These are phyloP conservation scores for Aspergillus cejpii DNA, from an alignment of 2,329 filamentous ascomycete genomes.

Conservation along the genomic window DNA sequence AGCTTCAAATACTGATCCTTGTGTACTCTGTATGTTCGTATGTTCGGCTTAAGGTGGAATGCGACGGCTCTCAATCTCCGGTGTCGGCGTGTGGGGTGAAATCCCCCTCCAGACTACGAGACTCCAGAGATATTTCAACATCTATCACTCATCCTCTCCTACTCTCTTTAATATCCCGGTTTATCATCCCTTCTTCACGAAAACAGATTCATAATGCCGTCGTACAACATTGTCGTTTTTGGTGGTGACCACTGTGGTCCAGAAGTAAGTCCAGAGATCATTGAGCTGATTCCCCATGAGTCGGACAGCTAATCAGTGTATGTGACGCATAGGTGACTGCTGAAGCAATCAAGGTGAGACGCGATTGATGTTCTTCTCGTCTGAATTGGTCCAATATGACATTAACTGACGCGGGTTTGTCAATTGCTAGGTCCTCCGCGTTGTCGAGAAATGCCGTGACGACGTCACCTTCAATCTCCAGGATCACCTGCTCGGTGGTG, in stretches of 20 bases:
- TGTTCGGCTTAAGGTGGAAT: neutral
- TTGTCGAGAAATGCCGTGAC: constrained; percentile 65
- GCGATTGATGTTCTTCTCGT: neutral
- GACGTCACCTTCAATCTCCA: constrained; percentile 81
- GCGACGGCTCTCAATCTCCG: constrained; percentile 14
- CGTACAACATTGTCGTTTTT: constrained; percentile 73
- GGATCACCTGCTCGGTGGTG: constrained; percentile 83
- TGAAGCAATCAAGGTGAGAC: constrained; percentile 72
- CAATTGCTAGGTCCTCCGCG: constrained; percentile 60
- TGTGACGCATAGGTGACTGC: constrained; percentile 58
- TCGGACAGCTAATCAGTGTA: constrained; percentile 6
- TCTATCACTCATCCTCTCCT: constrained; percentile 6
- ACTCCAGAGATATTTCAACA: constrained; percentile 1
- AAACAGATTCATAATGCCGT: constrained; percentile 50
- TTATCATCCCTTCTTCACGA: constrained; percentile 9
- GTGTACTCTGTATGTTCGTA: no score
- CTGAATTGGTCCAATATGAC: no score
- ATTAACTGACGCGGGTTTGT: neutral
- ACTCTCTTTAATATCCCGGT: constrained; percentile 14
- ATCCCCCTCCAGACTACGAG: constrained; percentile 14
- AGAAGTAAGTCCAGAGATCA: constrained; percentile 56
- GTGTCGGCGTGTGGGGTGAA: constrained; percentile 25
- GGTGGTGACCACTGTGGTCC: constrained; percentile 79
- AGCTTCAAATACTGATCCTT: neutral
- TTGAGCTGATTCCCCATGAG: neutral